These are phyloP conservation scores for Trichoderma sp. DNA, from an alignment of 2,329 filamentous ascomycete genomes.

Conservation along the genomic window DNA sequence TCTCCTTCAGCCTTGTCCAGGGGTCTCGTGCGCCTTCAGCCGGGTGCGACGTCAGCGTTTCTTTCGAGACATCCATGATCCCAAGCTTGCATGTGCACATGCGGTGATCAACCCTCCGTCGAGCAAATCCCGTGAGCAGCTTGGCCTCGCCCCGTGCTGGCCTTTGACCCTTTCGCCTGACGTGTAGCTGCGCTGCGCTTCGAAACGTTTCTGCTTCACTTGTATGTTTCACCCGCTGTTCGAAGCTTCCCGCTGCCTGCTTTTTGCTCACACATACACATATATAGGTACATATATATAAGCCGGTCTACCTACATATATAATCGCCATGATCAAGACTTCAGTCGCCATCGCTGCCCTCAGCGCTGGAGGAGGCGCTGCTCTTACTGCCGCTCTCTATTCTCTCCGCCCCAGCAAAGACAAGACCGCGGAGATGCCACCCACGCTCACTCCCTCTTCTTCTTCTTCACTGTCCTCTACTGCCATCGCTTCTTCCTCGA, in stretches of 20 bases:
- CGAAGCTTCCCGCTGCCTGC: not conserved
- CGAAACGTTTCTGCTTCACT: not conserved
- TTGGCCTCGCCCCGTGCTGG: slow-evolving; percentile 8
- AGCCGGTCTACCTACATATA: not conserved
- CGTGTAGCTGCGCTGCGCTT: not conserved
- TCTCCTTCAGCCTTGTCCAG: slow-evolving; percentile 13
- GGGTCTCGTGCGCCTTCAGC: slow-evolving; percentile 16
- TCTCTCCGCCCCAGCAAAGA: slow-evolving; percentile 54
- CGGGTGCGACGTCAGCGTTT: slow-evolving; percentile 14
- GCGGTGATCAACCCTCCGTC: not conserved
- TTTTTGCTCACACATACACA: not conserved
- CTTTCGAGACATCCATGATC: not conserved
- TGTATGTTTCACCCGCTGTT: not conserved
- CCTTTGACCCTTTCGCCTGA: not conserved
- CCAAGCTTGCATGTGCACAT: not conserved
- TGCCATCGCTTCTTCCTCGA: slow-evolving; percentile 33
- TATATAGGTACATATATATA: slow-evolving; percentile 5
- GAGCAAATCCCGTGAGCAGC: slow-evolving; percentile 11
- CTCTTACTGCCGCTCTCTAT: slow-evolving; percentile 69
- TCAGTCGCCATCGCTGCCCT: slow-evolving; percentile 74
- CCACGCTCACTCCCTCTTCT: slow-evolving; percentile 35
- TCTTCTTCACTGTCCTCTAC: slow-evolving; percentile 36
- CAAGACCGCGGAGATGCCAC: slow-evolving; percentile 44
- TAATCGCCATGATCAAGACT: slow-evolving; percentile 68
- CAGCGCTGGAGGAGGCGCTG: slow-evolving; percentile 75